A percentile compares a stretch with the other conserved stretches of the same genome.
These are phyloP conservation scores for Xylaria nigripes DNA, from an alignment of 495 filamentous ascomycete species.

Conservation along the genomic window DNA sequence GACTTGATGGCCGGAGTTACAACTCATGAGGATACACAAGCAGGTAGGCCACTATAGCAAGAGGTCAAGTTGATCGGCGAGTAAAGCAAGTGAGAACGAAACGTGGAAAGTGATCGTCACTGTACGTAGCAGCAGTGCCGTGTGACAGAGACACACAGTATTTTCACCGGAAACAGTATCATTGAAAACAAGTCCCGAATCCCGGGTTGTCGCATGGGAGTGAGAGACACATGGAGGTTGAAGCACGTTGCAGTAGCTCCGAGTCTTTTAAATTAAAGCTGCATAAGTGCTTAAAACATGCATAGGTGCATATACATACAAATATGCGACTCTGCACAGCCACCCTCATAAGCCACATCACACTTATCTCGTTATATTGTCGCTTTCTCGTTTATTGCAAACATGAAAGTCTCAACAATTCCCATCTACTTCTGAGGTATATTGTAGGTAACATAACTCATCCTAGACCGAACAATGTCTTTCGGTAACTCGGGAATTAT, in stretches of 20 bases:
- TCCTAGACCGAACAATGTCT: background rate
- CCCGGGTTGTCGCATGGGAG: background rate
- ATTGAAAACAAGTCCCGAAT: background rate
- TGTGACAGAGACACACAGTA: background rate
- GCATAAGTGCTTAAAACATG: too few relatives aligned
- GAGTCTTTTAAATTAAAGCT: too few relatives aligned
- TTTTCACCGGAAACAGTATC: background rate
- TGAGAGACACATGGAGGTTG: background rate
- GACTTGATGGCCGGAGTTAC: background rate
- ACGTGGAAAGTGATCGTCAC: background rate
- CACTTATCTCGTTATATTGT: too few relatives aligned
- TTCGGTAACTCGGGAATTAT: background rate
- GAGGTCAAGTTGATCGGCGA: too few relatives aligned
- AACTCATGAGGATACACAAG: too few relatives aligned
- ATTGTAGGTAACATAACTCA: too few relatives aligned
- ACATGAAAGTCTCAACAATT: too few relatives aligned
- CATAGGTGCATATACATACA: background rate
- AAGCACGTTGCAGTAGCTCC: background rate
- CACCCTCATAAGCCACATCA: background rate
- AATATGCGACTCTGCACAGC: background rate
- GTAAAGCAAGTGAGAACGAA: background rate
- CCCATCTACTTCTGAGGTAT: background rate
- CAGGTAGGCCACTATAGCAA: too few relatives aligned
- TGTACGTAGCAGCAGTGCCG: background rate
- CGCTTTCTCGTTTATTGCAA: too few relatives aligned